Base-by-base conservation (phyloP, 768 basidiomycete genomes). In the Russula foetens region DNA sequence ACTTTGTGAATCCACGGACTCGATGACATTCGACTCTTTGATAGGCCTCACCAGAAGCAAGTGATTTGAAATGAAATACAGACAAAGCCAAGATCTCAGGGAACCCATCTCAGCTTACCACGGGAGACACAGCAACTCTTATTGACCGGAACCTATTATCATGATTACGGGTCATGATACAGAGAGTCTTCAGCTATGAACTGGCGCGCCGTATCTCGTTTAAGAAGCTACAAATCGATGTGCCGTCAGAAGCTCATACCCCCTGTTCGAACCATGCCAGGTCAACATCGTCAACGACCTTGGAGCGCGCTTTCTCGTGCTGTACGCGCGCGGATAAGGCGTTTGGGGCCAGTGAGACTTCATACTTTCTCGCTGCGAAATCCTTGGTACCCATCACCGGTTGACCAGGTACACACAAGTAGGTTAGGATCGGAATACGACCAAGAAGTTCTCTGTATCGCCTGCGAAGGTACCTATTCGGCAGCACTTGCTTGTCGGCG, bases 391-490 rank as follows among this genome's bases (percentile, higher is more conserved):
- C 46, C 11, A 23, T 58, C 39, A 17, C 55, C 21, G 53, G 33
- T 52, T 50, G 24, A 4, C 31, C 35, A 46, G 43, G 28, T 46
- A 28, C 24, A 52, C 44, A 52, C 9, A 35, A 39, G 53, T 43
- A 50, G 68, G 65, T 75, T 78, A 90, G 72, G 33, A 82, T 72
- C 0, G 90, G 90, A 26, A 84, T 60, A n/a, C 76, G 77, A 7
- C 75, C 75, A 8, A 91, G 73, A n/a, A 91, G 76, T 26, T 76
- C 73, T 54, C 77, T 81, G 63, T 84, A 90, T 52, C 86, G 74
- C 43, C 80, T 73, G 24, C 76, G 75, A 51, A 82, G 60, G 41
- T 71, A 73, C 43, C 73, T 66, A 14, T 29, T 64, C 12, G 67
- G 61, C 23, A 26, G 41, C 24, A 12, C 7, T 7, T 23, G 45